phyloP scores from a whole-genome alignment of 768 basidiomycete genomes.

The Collybiopsis luxurians region DNA sequence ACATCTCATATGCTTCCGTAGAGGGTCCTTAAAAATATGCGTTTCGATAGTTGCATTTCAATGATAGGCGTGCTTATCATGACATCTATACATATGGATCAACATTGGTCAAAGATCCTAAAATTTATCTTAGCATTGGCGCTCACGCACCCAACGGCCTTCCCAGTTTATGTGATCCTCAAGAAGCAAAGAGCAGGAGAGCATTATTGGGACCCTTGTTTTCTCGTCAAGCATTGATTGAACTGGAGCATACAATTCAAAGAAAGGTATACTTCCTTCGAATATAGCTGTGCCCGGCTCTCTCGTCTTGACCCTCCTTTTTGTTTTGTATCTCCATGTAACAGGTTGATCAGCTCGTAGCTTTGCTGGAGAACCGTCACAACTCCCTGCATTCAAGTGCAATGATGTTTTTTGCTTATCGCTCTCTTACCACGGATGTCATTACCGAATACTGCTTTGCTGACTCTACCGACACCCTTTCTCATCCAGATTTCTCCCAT shows the following conservation, averaged over 20 bases:
- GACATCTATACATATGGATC: slow-evolving; percentile 26
- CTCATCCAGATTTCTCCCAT: too few relatives aligned
- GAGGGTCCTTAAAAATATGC: neutral
- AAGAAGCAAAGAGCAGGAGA: too few relatives aligned
- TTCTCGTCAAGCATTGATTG: too few relatives aligned
- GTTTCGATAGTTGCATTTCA: slow-evolving; percentile 33
- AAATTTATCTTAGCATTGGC: slow-evolving; percentile 15
- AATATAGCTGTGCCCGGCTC: neutral
- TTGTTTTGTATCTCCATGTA: neutral
- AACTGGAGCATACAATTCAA: slow-evolving; percentile 25
- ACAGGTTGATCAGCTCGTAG: slow-evolving; percentile 24
- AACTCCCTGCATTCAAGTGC: slow-evolving; percentile 16
- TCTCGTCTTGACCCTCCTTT: neutral
- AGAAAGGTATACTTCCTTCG: slow-evolving; percentile 17
- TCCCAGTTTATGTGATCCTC: slow-evolving; percentile 22
- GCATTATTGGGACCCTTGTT: too few relatives aligned
- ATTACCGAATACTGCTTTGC: slow-evolving; percentile 30
- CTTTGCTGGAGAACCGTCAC: neutral
- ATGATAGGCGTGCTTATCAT: too few relatives aligned
- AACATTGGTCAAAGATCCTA: slow-evolving; percentile 20
- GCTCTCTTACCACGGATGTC: slow-evolving; percentile 25
- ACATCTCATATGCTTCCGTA: neutral
- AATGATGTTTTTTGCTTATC: too few relatives aligned
- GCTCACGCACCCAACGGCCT: slow-evolving; percentile 21
- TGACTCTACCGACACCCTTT: slow-evolving; percentile 20